Percentiles rank a stretch among this genome's conserved stretches.
Evolutionary conservation across 2,329 filamentous ascomycete genomes (phyloP).

Genomic region (Gremmenia infestans): DNA sequence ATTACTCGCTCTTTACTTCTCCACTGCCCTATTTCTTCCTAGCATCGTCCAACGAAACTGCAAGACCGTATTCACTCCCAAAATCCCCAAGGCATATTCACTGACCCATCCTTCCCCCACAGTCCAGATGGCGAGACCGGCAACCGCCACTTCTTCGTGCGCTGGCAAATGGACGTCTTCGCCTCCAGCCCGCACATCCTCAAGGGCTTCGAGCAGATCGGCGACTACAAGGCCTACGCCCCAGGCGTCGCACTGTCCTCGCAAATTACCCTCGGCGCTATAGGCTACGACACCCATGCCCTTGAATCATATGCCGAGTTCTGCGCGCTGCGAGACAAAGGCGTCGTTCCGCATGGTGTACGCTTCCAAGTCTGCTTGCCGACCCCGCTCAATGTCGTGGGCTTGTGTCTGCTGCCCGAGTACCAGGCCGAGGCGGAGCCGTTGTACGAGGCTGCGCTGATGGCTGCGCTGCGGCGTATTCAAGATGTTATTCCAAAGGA

Average conservation of each 20-base stretch:
- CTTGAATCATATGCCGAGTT: constrained; percentile 28
- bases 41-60: too few relatives aligned
- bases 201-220: not conserved
- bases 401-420: constrained; percentile 12
- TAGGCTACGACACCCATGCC: constrained; percentile 29
- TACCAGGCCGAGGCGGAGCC: constrained; percentile 27
- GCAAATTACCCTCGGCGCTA: not conserved
- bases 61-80: too few relatives aligned
- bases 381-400: constrained; percentile 24
- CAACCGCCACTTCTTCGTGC: constrained; percentile 31
- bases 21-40: too few relatives aligned
- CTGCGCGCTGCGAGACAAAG: constrained; percentile 15
- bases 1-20: too few relatives aligned
- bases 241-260: not conserved
- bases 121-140: constrained; percentile 41
- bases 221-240: not conserved
- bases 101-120: constrained; percentile 22
- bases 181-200: constrained; percentile 12
- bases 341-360: constrained; percentile 23
- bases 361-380: constrained; percentile 34
- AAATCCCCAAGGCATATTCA: too few relatives aligned
- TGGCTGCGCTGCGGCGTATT: constrained; percentile 24
- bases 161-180: constrained; percentile 33
- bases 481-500: constrained; percentile 26
- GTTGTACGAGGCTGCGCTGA: constrained; percentile 27